These are phyloP conservation scores for Dendrobium officinale DNA, from an alignment of 106 monocot species.

Conservation along the genomic window DNA sequence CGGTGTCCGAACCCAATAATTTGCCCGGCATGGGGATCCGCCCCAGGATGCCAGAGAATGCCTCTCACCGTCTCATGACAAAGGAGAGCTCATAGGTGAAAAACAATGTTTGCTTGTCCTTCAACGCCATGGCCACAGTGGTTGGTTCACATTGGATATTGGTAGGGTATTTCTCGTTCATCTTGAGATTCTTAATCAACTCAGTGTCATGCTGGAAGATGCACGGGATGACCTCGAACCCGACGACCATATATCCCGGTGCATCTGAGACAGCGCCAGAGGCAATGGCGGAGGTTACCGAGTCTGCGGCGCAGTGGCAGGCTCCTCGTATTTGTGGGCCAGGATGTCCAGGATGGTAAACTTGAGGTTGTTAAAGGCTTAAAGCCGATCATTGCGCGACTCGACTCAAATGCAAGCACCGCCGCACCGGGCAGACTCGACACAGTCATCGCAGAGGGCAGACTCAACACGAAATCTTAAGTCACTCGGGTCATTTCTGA, in stretches of 20 bases:
- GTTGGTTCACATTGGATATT: constrained; percentile 39
- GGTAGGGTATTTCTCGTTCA: constrained; percentile 30
- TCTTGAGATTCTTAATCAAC: constrained; percentile 31
- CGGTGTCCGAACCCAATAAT: too few relatives aligned
- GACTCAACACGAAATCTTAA: too few relatives aligned
- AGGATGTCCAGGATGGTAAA: constrained; percentile 21
- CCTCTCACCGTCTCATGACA: constrained; percentile 23
- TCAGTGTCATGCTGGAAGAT: constrained; percentile 31
- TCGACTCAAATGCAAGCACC: too few relatives aligned
- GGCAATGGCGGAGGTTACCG: constrained; percentile 11
- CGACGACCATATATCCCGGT: constrained; percentile 39
- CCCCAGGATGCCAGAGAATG: constrained; percentile 28
- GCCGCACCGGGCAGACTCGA: too few relatives aligned
- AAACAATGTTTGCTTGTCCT: constrained; percentile 33
- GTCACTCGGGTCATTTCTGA: too few relatives aligned
- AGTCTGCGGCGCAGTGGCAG: constrained; percentile 22
- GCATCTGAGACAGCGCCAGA: background rate
- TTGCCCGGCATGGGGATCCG: too few relatives aligned
- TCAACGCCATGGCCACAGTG: constrained; percentile 31
- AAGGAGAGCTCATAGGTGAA: constrained; percentile 50
- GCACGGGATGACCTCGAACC: constrained; percentile 57
- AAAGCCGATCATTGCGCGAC: too few relatives aligned
- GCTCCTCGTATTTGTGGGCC: constrained; percentile 49
- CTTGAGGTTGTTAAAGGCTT: constrained; percentile 42
- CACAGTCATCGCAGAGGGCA: too few relatives aligned